A percentile compares a stretch with the other conserved stretches of the same genome.
These are phyloP conservation scores for Sporothrix pallida DNA, from an alignment of 2,329 filamentous ascomycete genomes.

Conservation along the genomic window DNA sequence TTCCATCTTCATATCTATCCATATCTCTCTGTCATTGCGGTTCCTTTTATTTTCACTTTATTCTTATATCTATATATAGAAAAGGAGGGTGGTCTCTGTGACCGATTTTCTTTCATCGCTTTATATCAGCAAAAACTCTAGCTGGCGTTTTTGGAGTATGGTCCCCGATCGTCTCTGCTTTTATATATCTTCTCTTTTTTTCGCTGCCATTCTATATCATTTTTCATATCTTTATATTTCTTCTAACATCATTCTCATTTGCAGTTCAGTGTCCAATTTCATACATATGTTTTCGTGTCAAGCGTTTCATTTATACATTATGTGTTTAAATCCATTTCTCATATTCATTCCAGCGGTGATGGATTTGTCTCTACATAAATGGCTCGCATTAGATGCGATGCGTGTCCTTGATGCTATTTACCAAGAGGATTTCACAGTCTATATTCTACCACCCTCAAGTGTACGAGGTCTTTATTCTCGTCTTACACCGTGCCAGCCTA, in stretches of 20 bases:
- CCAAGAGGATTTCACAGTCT: too few species aligned
- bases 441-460: too few species aligned
- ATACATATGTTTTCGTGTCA: not conserved
- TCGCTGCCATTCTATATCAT: not conserved
- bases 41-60: constrained; percentile 11
- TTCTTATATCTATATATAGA: constrained; percentile 14
- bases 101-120: constrained; percentile 11
- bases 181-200: constrained; percentile 4
- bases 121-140: constrained; percentile 27
- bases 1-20: not conserved
- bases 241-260: not conserved
- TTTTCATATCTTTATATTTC: not conserved
- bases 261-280: not conserved
- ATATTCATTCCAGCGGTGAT: too few species aligned
- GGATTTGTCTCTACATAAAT: too few species aligned
- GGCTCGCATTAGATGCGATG: too few species aligned
- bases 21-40: too few species aligned
- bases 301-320: not conserved
- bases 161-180: constrained; percentile 27
- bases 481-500: too few species aligned
- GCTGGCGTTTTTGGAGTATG: constrained; percentile 35
- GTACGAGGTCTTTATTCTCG: too few species aligned
- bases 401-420: too few species aligned
- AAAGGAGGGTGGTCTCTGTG: constrained; percentile 28
- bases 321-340: too few species aligned